Evolutionary conservation across 179 eudicot genomes (phyloP).

Genomic region (Vitellaria paradoxa): DNA sequence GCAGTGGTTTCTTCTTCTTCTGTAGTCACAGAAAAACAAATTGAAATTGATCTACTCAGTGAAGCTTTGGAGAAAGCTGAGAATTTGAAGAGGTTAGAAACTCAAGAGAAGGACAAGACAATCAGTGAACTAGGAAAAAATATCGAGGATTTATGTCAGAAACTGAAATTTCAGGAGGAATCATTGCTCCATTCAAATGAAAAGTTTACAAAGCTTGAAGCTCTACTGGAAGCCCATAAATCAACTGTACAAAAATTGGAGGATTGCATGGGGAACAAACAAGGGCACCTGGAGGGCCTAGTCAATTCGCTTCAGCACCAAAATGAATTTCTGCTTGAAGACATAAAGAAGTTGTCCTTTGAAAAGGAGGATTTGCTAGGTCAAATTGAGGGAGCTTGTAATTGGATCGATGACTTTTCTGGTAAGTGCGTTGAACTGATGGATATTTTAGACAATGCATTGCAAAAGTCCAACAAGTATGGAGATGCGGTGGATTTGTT

Average conservation of each 20-base stretch:
- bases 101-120: constrained; percentile 27
- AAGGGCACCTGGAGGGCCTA: constrained; percentile 23
- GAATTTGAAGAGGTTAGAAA: constrained; percentile 31
- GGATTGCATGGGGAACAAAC: constrained; percentile 24
- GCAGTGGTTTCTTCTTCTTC: background rate
- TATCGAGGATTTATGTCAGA: constrained; percentile 22
- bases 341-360: constrained; percentile 21
- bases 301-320: constrained; percentile 36
- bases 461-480: constrained; percentile 22
- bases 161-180: constrained; percentile 26
- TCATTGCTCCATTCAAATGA: constrained; percentile 28
- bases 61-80: constrained; percentile 39
- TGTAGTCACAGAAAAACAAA: background rate
- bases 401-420: constrained; percentile 30
- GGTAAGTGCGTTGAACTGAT: constrained; percentile 41
- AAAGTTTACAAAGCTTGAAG: constrained; percentile 34
- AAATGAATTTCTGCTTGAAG: constrained; percentile 23
- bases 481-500: constrained; percentile 4
- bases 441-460: constrained; percentile 30
- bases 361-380: constrained; percentile 43
- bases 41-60: constrained; percentile 24
- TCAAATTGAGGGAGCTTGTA: constrained; percentile 33
- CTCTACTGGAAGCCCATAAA: constrained; percentile 26
- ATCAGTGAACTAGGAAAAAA: constrained; percentile 28
- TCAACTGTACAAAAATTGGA: constrained; percentile 32